Conservation (phyloP, 805 yeast genomes). For the Metschnikowia baotianmanensis region DNA sequence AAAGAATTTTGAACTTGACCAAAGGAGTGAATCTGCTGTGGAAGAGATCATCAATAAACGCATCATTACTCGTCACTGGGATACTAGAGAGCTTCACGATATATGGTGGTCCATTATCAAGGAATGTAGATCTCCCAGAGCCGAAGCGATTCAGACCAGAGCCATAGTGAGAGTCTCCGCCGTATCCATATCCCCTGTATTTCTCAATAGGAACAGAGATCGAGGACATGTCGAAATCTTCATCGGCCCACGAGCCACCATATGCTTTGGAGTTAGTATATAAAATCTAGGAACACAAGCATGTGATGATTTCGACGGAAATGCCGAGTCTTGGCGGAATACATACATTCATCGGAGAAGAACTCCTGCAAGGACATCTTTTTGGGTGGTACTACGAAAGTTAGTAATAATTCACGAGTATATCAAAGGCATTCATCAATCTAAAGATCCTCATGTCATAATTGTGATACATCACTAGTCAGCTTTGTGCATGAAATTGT, state of each 20-base stretch:
- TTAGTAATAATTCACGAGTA: conserved; percentile 13
- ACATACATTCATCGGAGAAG: conserved; percentile 45
- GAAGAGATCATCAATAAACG: conserved; percentile 57
- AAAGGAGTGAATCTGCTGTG: conserved; percentile 58
- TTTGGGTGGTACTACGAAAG: conserved; percentile 37
- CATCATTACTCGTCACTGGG: conserved; percentile 52
- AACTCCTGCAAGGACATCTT: conserved; percentile 48
- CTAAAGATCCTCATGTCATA: neutral
- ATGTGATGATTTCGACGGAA: no score
- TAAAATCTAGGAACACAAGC: no score
- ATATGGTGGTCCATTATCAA: conserved; percentile 52
- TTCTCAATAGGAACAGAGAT: conserved; percentile 45
- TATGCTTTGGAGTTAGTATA: conserved; percentile 32
- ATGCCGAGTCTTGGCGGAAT: no score
- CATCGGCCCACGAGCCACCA: conserved; percentile 50
- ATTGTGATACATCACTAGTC: neutral
- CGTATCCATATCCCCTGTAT: conserved; percentile 26
- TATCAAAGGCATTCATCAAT: neutral
- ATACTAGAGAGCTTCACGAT: conserved; percentile 61
- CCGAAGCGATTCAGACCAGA: conserved; percentile 10
- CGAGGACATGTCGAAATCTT: conserved; percentile 44
- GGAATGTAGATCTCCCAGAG: conserved; percentile 10
- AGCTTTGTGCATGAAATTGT: no score
- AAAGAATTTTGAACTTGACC: conserved; percentile 59
- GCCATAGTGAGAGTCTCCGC: conserved; percentile 7